Base-by-base conservation (phyloP, 2,329 filamentous ascomycete species). In the Alternaria novae-zelandiae region DNA sequence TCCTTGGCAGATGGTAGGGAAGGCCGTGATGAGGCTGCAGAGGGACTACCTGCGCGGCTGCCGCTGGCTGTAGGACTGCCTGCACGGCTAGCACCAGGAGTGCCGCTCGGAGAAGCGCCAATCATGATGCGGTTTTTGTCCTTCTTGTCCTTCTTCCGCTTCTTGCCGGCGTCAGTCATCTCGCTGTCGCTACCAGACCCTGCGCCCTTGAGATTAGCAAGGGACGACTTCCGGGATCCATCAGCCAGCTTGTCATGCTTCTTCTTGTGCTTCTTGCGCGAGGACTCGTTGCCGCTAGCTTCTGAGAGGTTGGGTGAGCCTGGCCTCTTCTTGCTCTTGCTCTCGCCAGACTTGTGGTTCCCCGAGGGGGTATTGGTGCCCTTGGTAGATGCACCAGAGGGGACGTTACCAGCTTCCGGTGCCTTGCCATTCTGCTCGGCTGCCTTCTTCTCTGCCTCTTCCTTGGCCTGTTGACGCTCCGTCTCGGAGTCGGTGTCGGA, bases 281-380 rank as follows among this genome's bases (percentile, higher is more conserved):
- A 88, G 1, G 92, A 95, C 78, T 98, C 95, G 71, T 94, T 96
- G 57, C 93, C 95, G 77, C 93, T 97, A 10, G 93, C 93, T 77
- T 98, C 95, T 2, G 94, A 97, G 30, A 92, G 86, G 68, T 94
- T 91, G 4, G 94, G 93, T 15, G 94, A 97, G 17, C 94, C 93
- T 30, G 92, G 87, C 28, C 95, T 90, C 82, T 97, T 97, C 56
- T 95, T 86, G 73, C 86, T 87, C 59, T 70, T 74, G 57, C 83
- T 73, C 70, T 88, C 85, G 44, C 82, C 67, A 55, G 82, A 78
- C 70, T 84, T 85, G 50, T 82, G 80, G 30, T 86, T 84, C 41
- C 87, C 87, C 30, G 86, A 89, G 2, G 89, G 89, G 3, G 89
- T 91, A 70, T 85, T 92, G 41, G 87, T 88, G 26, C 92, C 92